Percentiles rank a stretch among this genome's conserved stretches.
Conservation (phyloP, 331 rosid species). For the Acacia pycnantha region DNA sequence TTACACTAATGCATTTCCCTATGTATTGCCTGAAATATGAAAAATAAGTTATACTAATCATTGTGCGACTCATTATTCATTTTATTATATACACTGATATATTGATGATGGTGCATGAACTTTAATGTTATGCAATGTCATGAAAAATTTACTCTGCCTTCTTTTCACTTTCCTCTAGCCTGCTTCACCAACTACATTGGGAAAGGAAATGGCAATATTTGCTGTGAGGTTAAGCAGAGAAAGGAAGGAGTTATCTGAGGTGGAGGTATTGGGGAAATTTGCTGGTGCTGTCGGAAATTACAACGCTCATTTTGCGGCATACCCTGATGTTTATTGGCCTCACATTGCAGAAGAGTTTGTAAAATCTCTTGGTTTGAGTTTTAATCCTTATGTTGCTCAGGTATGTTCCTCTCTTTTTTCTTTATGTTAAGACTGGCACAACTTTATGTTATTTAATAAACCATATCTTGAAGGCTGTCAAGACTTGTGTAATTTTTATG, state of each 20-base stretch:
- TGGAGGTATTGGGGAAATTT: conserved; percentile 83
- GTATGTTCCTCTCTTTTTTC: conserved; percentile 33
- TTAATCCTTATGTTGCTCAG: conserved; percentile 85
- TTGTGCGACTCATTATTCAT: not conserved
- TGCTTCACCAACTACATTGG: conserved; percentile 93
- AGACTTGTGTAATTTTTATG: not conserved
- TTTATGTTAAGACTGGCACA: not conserved
- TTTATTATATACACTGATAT: not conserved
- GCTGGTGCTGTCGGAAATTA: conserved; percentile 96
- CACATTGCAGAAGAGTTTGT: conserved; percentile 69
- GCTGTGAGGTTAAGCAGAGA: conserved; percentile 76
- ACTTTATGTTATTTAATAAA: not conserved
- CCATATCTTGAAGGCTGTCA: conserved; percentile 1
- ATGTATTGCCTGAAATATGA: not conserved
- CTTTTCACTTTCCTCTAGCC: conserved; percentile 44
- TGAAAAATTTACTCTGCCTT: not conserved
- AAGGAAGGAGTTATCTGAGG: conserved; percentile 55
- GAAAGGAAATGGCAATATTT: conserved; percentile 93
- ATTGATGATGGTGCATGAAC: conserved; percentile 12
- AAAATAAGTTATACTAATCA: not conserved
- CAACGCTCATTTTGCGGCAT: conserved; percentile 82
- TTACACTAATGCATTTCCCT: not conserved
- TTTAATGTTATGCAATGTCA: not conserved
- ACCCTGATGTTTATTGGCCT: conserved; percentile 78
- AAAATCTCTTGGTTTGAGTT: conserved; percentile 68